These are phyloP conservation scores for Chlorella sp. DNA, from an alignment of 139 green algal species.

Conservation along the genomic window DNA sequence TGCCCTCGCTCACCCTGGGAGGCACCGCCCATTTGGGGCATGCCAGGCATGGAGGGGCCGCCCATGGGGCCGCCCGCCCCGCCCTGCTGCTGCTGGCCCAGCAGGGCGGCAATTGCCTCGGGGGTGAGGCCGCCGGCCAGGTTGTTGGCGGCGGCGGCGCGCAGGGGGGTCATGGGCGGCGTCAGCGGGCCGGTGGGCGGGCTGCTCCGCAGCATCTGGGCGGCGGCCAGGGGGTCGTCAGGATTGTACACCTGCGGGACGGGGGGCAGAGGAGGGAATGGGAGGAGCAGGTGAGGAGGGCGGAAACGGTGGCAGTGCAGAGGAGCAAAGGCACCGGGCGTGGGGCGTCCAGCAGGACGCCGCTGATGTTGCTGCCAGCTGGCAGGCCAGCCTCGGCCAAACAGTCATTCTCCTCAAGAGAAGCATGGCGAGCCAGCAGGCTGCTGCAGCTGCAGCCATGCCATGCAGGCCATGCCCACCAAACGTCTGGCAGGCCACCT, in stretches of 20 bases:
- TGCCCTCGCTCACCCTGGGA: not conserved
- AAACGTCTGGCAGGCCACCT: no score
- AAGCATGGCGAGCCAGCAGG: not conserved
- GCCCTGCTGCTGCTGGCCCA: slow-evolving; percentile 23
- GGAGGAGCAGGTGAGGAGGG: not conserved
- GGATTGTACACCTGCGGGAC: slow-evolving; percentile 40
- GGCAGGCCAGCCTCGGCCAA: no score
- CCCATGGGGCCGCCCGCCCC: not conserved
- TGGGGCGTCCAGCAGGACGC: no score
- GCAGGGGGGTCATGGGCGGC: slow-evolving; percentile 47
- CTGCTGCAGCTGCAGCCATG: not conserved
- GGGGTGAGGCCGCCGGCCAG: slow-evolving; percentile 7
- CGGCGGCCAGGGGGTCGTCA: slow-evolving; percentile 28
- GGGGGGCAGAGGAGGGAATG: not conserved
- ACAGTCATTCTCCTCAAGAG: no score
- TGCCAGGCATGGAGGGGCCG: not conserved
- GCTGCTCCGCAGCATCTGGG: slow-evolving; percentile 35
- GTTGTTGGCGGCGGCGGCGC: not conserved
- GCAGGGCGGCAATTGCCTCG: slow-evolving; percentile 29
- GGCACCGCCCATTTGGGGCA: not conserved
- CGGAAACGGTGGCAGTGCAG: not conserved
- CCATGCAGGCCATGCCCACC: no score
- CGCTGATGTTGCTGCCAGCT: no score
- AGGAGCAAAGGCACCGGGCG: not conserved
- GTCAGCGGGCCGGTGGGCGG: slow-evolving; percentile 42